Evolutionary conservation across 202 grass and related monocot genomes (phyloP), one percentile per base, ranked within the genome.

Genomic region (Zizania palustris): DNA sequence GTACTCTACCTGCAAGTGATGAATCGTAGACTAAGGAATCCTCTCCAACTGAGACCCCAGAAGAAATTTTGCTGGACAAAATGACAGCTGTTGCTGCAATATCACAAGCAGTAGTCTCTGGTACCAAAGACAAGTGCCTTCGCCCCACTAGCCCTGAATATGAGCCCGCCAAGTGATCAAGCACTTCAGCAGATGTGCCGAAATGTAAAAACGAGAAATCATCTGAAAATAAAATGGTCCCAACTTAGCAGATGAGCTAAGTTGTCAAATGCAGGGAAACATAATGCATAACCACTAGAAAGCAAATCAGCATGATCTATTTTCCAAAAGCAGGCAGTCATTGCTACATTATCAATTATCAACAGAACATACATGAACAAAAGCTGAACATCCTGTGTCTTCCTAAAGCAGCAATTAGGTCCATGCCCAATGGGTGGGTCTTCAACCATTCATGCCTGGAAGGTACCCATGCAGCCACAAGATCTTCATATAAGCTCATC

Each of bases 401-500:
- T 79, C 94, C 86, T 74, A 97, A 86, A 44, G 91, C 81, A 85
- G 59, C 79, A 74, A 93, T 65, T 28, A 97, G 80, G 76, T 97
- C 71, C 55, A 77, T 79, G 65, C 94, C 94, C 57, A 88, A 83
- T 65, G 91, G 88, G 55, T 82, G 88, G 51, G 72, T 57, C 63
- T 69, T 89, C 76, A 97, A 82, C 91, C 88, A 97, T 59, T 92
- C 84, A 86, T 97, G 91, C 81, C 74, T 93, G 43, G 65, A 49
- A 54, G 94, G 91, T 63, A 97, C 94, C 86, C 91, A 93, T 80
- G 88, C 86, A 13, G 94, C 87, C 65, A 97, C 84, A 78, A 97
- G 84, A 88, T 97, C 91, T 86, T 97, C 94, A 65, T 97, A 93
- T 86, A 93, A 90, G 81, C 94, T 97, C 80, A 97, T 67, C 94